A percentile compares a stretch with the other conserved stretches of the same genome.
Conservation (phyloP, 441 rosid species). For the Aquilaria agallochum region DNA sequence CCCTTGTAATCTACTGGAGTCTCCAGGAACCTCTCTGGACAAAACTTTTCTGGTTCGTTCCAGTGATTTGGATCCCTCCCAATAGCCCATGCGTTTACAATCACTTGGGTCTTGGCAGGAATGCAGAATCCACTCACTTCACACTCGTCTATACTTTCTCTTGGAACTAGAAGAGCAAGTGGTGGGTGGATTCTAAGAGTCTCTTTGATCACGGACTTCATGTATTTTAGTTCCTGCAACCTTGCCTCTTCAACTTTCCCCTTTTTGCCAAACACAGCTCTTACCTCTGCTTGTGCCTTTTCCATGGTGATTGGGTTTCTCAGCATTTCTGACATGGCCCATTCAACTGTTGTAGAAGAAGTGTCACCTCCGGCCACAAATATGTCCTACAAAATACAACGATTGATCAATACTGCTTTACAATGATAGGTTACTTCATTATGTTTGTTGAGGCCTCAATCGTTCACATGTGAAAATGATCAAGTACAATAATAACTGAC, state of each 20-base stretch:
- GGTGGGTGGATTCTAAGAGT: constrained; percentile 11
- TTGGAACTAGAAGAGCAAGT: constrained; percentile 17
- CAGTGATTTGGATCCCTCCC: constrained; percentile 13
- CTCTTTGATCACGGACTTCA: constrained; percentile 23
- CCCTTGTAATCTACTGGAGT: constrained; percentile 19
- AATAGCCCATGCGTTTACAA: constrained; percentile 19
- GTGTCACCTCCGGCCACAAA: constrained; percentile 21
- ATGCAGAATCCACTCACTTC: constrained; percentile 11
- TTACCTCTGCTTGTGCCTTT: constrained; percentile 20
- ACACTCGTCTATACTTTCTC: constrained; percentile 18
- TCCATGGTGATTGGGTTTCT: constrained; percentile 18
- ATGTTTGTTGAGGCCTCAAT: no score
- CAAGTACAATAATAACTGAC: neutral
- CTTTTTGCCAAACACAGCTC: constrained; percentile 14
- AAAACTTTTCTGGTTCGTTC: constrained; percentile 20
- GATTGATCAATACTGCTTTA: neutral
- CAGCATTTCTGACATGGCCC: constrained; percentile 27
- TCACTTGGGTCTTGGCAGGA: constrained; percentile 19
- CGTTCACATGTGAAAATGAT: neutral
- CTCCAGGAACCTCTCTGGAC: constrained; percentile 21
- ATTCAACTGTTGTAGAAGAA: constrained; percentile 11
- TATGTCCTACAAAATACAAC: constrained; percentile 12
- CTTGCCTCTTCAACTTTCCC: constrained; percentile 11
- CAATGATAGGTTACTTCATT: neutral
- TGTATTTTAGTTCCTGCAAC: constrained; percentile 16